Base-by-base conservation (phyloP, 2,329 filamentous ascomycete genomes). In the Emydomyces testavorans region DNA sequence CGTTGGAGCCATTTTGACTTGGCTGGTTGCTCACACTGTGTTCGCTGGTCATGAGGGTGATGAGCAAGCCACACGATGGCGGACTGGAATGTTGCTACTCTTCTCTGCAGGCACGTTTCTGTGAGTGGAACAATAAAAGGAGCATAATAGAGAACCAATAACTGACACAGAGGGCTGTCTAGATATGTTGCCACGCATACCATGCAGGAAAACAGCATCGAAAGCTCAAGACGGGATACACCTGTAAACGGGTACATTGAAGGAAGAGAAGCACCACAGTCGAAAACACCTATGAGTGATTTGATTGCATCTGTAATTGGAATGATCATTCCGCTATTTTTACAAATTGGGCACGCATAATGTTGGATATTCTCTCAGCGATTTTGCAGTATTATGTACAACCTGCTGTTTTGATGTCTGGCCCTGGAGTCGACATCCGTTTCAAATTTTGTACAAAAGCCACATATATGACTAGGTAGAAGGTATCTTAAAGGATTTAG, bases 131-230 rank as follows among this genome's bases (percentile, higher is more conserved):
- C 15, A 29, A 45, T 57, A 39, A 55, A 53, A 54, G 43, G 55
- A 50, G 6, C 40, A 38, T 34, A 21, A 7, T 29, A 6, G 10
- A 24, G n/a, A 3, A 24, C 15, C 16, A 10, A 6, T 43, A 13
- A 31, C 40, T 37, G n/a, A 29, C 18, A 20, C 6, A 21, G 20
- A 34, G 16, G 21, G 15, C 28, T 11, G 7, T 41, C 11, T 53
- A 93, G 87, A 57, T 94, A 96, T 60, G 92, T 98, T 36, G 92
- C 92, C 1, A 95, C 96, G 89, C 92, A 98, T 62, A 88, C 89
- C 0, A 94, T 96, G 87, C 85, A 93, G 62, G 89, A 94, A 59
- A 69, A 67, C 46, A 62, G 62, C n/a, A 57, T 62, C 16, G 59
- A 57, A 26, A 57, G 58, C 4, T 46, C 55, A 4, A 52, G 60